Evolutionary conservation across 129 eudicot genomes (phyloP).

Genomic region (Escallonia rubra): DNA sequence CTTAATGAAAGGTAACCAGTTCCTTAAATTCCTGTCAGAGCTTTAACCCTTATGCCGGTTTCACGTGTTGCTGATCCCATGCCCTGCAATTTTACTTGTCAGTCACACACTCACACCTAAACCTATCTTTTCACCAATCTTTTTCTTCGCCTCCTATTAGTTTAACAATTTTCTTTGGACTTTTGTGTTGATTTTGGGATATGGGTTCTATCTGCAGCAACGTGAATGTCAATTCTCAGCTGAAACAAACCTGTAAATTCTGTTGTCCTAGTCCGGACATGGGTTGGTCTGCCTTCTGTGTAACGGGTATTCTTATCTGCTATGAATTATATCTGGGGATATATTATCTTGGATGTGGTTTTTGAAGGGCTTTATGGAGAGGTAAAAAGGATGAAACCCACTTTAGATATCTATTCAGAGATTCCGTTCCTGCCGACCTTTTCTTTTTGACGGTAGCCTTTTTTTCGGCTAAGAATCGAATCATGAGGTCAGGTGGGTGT

Average conservation of each 20-base stretch:
- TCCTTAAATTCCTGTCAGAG: not conserved
- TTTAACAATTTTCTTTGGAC: not conserved
- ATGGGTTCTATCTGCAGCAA: not conserved
- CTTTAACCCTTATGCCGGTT: not conserved
- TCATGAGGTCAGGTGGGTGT: slow-evolving; percentile 7
- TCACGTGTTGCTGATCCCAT: slow-evolving; percentile 16
- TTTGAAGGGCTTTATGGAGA: not conserved
- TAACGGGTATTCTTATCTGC: not conserved
- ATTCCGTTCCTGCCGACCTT: not conserved
- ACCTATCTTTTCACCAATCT: not conserved
- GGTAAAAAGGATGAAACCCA: not conserved
- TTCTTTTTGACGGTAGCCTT: not conserved
- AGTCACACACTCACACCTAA: slow-evolving; percentile 2
- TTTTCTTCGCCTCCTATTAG: not conserved
- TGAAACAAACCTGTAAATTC: not conserved
- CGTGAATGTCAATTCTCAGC: not conserved
- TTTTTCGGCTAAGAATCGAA: slow-evolving; percentile 13
- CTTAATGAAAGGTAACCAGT: too few species aligned
- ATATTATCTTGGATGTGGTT: not conserved
- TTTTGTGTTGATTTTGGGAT: not conserved
- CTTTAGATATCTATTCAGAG: not conserved
- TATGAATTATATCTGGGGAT: not conserved
- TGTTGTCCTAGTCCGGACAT: not conserved
- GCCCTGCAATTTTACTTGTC: slow-evolving; percentile 7
- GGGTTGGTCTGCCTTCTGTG: not conserved